Evolutionary conservation across 2,329 filamentous ascomycete genomes (phyloP), one percentile per base, ranked within the genome.

Genomic region (Tolypocladium tropicale): DNA sequence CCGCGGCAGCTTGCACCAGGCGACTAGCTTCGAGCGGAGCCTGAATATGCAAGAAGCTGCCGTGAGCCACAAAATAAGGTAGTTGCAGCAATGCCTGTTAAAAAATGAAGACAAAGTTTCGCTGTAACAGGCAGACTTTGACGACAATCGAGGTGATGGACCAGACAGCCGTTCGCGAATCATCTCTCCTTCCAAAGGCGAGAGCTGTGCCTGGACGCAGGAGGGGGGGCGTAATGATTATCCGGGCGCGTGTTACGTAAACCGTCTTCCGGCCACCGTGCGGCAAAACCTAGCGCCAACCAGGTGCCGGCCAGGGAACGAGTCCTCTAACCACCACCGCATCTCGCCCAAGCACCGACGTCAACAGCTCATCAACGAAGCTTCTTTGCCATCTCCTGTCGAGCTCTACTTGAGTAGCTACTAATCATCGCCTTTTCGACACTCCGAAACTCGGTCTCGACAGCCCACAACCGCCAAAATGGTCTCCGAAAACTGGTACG

Each of bases 401-500:
- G 57, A 53, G 39, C 52, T 49, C 25, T 21, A 41, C 54, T 55
- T n/a, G 41, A 53, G 33, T 37, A 51, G 18, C 34, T 12, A 39
- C 33, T 14, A 52, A 21, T 18, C 21, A 41, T n/a, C n/a, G 60
- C 59, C 55, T 57, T 53, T 60, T 53, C 52, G 49, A 54, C 56
- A 60, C 52, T 37, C 48, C 53, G 55, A 57, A 54, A 57, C 58
- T 55, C 52, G 59, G 59, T 56, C 53, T 39, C 60, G 57, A 64
- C 61, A 21, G 59, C 63, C 58, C 70, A 64, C 61, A 70, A 53
- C 69, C 70, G 68, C 61, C 79, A 86, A 76, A 70, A 93, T 94
- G 89, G 76, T 84, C 73, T 78, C 86, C 68, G 88, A 92, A 79
- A 82, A 87, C 73, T 94, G 89, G 89, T 94, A 82, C 78, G 87